These are phyloP conservation scores for Phaseolus coccineus DNA, from an alignment of 331 rosid genomes.

Conservation along the genomic window DNA sequence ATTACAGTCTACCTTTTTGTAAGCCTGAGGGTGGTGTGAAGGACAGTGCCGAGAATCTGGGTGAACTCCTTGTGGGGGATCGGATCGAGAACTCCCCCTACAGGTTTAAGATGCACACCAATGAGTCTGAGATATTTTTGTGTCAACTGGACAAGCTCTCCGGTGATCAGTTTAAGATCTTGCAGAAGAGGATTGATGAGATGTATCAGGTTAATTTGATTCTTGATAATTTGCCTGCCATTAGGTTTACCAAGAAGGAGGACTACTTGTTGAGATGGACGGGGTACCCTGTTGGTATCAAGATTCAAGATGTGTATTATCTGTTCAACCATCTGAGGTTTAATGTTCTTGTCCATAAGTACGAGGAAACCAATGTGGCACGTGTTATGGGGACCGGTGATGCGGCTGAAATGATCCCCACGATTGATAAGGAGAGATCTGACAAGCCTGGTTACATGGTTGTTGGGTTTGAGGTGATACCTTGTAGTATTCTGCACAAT, in stretches of 20 bases:
- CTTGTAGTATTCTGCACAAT: constrained; percentile 76
- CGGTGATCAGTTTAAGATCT: constrained; percentile 70
- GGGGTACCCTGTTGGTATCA: constrained; percentile 91
- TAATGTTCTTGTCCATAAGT: constrained; percentile 87
- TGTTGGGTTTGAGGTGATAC: constrained; percentile 95
- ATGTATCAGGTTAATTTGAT: constrained; percentile 90
- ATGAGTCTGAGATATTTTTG: constrained; percentile 75
- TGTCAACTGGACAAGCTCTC: constrained; percentile 65
- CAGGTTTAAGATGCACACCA: constrained; percentile 70
- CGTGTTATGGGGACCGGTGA: constrained; percentile 97
- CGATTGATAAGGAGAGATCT: constrained; percentile 59
- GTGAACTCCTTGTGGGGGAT: constrained; percentile 97
- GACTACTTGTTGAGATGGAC: constrained; percentile 86
- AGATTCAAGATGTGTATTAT: constrained; percentile 84
- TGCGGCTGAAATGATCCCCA: constrained; percentile 83
- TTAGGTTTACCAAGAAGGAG: constrained; percentile 85
- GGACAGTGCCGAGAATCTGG: constrained; percentile 96
- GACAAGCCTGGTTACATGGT: constrained; percentile 88
- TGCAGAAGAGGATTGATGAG: constrained; percentile 90
- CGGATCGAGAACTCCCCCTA: constrained; percentile 96
- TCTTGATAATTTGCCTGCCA: constrained; percentile 79
- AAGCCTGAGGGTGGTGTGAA: constrained; percentile 77
- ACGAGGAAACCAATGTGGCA: constrained; percentile 87
- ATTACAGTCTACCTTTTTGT: constrained; percentile 91
- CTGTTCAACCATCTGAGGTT: constrained; percentile 89